Evolutionary conservation across 2,329 filamentous ascomycete species (phyloP).

Genomic region (Cordyceps fumosorosea): DNA sequence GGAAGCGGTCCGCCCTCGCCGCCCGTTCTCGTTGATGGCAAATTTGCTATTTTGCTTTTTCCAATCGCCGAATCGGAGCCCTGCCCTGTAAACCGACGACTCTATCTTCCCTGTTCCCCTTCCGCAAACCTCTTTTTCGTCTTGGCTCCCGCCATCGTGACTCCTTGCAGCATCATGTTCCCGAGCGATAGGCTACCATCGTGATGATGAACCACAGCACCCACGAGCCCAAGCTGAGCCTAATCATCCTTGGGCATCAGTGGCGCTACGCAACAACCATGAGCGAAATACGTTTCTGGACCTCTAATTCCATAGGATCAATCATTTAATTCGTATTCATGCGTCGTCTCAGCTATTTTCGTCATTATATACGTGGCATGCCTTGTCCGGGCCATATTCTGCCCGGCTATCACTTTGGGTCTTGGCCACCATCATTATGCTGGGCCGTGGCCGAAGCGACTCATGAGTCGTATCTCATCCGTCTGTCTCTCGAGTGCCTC

Average conservation of each 20-base stretch:
- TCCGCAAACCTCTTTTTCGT: not conserved
- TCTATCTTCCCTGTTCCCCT: not conserved
- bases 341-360: conserved; percentile 3
- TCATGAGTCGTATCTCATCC: conserved; percentile 70
- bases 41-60: conserved; percentile 1
- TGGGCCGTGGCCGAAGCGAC: conserved; percentile 36
- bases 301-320: not conserved
- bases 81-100: not conserved
- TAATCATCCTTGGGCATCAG: conserved; percentile 8
- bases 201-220: not conserved
- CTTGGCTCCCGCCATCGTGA: conserved; percentile 8
- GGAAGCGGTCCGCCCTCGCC: conserved; percentile 7
- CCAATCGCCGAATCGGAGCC: conserved; percentile 2
- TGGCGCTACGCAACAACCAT: not conserved
- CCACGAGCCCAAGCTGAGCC: not conserved
- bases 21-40: not conserved
- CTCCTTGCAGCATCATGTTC: conserved; percentile 1
- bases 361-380: conserved; percentile 4
- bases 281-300: not conserved
- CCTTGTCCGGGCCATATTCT: not conserved
- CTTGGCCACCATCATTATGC: not conserved
- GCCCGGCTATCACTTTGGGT: not conserved
- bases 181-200: not conserved
- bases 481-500: conserved; percentile 69
- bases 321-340: not conserved